Evolutionary conservation across 2,329 filamentous ascomycete genomes (phyloP), one percentile per base, ranked within the genome.

Genomic region (Westerdykella aurantiaca): DNA sequence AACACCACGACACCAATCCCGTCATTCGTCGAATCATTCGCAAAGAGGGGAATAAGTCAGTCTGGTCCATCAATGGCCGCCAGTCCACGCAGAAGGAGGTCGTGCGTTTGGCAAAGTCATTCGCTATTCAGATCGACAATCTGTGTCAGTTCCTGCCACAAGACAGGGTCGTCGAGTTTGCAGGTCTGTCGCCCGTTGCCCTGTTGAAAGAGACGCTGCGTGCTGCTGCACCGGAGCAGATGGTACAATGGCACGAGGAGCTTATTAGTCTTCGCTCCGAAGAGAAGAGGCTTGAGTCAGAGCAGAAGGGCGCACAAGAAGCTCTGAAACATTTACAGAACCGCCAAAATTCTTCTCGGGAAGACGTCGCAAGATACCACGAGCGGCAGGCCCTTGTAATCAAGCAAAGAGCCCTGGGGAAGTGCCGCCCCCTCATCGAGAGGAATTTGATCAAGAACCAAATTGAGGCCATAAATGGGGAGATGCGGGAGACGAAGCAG

Each of bases 91-190:
- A 82, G 49, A 85, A 83, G 57, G 74, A 74, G 3, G 76, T 97
- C 6, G 75, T 85, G 55, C 69, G 75, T 9, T 71, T 95, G 39
- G 85, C 84, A 48, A 78, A 74, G 46, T 76, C 75, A 9, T 82
- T 95, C 58, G 85, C 85, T 39, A 97, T 98, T 41, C 93, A 98
- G 67, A 88, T 97, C 51, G 93, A 98, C 72, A 98, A 98, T 56
- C 76, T 98, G 2, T 98, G 93, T 65, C 93, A 98, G 64, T 98
- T 98, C 57, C 72, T 98, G 37, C 93, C 93, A 0, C 93, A 98
- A 66, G 93, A 98, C 63, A 86, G 90, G 54, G 93, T 98, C 1
- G 88, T 89, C 18, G 90, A 96, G 61, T 98, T 98, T 63, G 88
- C 93, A 5, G 85, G 80, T 5, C 79, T 95, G 53, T 86, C 81